These are phyloP conservation scores for Darksidea phi DNA, from an alignment of 495 filamentous ascomycete genomes.

Conservation along the genomic window DNA sequence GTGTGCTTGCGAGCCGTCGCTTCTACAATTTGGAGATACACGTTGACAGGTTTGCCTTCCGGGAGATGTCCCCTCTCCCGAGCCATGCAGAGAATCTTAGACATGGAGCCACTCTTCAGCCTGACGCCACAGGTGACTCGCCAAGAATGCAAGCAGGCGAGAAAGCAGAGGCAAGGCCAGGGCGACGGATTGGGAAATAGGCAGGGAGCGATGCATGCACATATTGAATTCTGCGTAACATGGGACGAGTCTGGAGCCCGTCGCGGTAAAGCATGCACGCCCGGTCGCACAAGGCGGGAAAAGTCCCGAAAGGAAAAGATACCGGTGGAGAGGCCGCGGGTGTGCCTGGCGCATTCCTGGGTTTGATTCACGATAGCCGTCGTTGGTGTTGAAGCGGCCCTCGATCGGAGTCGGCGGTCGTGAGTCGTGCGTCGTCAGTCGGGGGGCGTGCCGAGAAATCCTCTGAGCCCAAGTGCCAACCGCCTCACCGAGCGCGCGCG, in stretches of 20 bases:
- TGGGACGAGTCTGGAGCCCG: constrained; percentile 10
- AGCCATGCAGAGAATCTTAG: no score
- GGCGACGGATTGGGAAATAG: neutral
- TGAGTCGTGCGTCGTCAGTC: neutral
- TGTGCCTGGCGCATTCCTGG: neutral
- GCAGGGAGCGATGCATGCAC: constrained; percentile 21
- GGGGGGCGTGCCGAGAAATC: neutral
- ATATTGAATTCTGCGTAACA: constrained; percentile 33
- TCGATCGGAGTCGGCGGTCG: constrained; percentile 13
- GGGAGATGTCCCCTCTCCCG: no score
- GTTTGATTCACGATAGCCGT: constrained; percentile 2
- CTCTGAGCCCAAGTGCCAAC: neutral
- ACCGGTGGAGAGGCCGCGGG: neutral
- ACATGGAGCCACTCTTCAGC: no score
- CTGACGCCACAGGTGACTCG: no score
- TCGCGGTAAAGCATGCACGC: constrained; percentile 6
- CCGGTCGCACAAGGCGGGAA: constrained; percentile 11
- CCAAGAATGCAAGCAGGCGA: no score
- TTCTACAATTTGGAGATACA: no score
- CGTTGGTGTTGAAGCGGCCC: constrained; percentile 15
- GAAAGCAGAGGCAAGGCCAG: no score
- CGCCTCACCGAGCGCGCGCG: constrained; percentile 20
- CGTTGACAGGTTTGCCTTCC: no score
- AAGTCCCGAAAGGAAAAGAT: neutral
- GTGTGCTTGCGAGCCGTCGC: no score